Evolutionary conservation across 2,329 filamentous ascomycete species (phyloP).

Genomic region (Setomelanomma holmii): DNA sequence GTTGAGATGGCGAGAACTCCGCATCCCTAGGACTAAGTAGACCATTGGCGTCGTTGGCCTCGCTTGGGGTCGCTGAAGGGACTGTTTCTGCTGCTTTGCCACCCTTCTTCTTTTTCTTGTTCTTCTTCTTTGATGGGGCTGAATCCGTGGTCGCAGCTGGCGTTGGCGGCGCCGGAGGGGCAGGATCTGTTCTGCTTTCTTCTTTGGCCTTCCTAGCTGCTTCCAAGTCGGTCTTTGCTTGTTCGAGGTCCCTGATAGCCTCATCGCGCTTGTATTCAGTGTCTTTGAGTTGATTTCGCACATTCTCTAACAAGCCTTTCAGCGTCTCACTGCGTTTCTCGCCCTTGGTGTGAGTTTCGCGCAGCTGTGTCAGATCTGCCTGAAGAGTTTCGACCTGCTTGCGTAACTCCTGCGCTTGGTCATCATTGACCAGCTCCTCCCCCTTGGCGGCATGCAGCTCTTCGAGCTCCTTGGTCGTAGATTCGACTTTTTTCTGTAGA

Average conservation of each 20-base stretch:
- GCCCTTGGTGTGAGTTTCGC: slow-evolving; percentile 44
- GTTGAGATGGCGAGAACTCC: slow-evolving; percentile 52
- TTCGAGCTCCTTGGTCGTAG: slow-evolving; percentile 57
- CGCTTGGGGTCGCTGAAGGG: slow-evolving; percentile 47
- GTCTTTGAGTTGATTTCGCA: slow-evolving; percentile 62
- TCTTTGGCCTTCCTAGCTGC: slow-evolving; percentile 21
- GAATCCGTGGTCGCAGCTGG: slow-evolving; percentile 36
- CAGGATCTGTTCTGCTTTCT: slow-evolving; percentile 13
- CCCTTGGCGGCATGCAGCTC: slow-evolving; percentile 50
- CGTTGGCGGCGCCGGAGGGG: slow-evolving; percentile 23
- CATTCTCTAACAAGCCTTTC: slow-evolving; percentile 61
- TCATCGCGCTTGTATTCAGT: slow-evolving; percentile 58
- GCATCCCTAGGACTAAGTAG: slow-evolving; percentile 43
- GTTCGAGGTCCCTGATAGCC: slow-evolving; percentile 53
- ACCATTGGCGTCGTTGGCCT: slow-evolving; percentile 46
- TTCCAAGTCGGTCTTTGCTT: slow-evolving; percentile 38
- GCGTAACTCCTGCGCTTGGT: slow-evolving; percentile 35
- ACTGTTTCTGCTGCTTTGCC: slow-evolving; percentile 52
- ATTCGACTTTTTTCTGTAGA: slow-evolving; percentile 37
- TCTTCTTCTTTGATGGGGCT: slow-evolving; percentile 74
- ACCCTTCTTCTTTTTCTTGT: slow-evolving; percentile 83
- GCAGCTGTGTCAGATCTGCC: slow-evolving; percentile 37
- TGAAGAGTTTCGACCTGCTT: slow-evolving; percentile 42
- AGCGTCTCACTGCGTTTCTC: slow-evolving; percentile 63
- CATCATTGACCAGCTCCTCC: slow-evolving; percentile 38